Base-by-base conservation (phyloP, 2,329 filamentous ascomycete genomes). In the Calonectria honghensis region DNA sequence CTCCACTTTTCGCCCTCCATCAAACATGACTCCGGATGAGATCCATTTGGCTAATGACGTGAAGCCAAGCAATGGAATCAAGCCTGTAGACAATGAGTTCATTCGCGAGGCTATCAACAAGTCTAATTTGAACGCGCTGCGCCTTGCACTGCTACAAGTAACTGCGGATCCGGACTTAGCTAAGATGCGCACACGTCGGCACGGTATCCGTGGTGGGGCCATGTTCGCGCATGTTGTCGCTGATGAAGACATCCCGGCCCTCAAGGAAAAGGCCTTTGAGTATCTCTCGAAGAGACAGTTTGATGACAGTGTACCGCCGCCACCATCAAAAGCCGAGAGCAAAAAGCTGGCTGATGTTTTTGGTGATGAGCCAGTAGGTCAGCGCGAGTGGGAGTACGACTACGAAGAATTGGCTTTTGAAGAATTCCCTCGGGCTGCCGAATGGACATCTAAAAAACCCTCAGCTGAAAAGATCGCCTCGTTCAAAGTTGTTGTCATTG, bases 401-500 rank as follows among this genome's bases (percentile, higher is more conserved):
- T 73, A 69, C 24, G 71, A 73, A 32, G 71, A 73, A 45, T 31
- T 73, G 16, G 71, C 71, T 0, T 73, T 59, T 57, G n/a, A 65
- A 3, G 66, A 73, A 3, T 65, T 73, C 16, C 66, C 71, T 7
- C 71, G 71, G 5, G 14, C 45, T 24, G 57, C 71, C 1, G 14
- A 66, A 10, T 73, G 71, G 71, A 69, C 66, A 6, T 37, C 54
- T 2, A 70, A 70, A 32, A 73, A 66, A 16, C 71, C 71, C 5
- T 70, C 66, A 6, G 16, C 48, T 31, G 71, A 73, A 1, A 66
- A 69, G 35, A 70, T 73, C 10, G 57, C 27, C 45, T n/a, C 20
- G 13, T 73, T 73, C 37, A 73, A 73, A 37, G 37, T 73, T 10
- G n/a, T 73, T 6, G 59, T 73, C 3, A 70, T 73, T 51, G 71